Evolutionary conservation across 805 yeast species (phyloP).

Genomic region (Myxozyma mucilagina): DNA sequence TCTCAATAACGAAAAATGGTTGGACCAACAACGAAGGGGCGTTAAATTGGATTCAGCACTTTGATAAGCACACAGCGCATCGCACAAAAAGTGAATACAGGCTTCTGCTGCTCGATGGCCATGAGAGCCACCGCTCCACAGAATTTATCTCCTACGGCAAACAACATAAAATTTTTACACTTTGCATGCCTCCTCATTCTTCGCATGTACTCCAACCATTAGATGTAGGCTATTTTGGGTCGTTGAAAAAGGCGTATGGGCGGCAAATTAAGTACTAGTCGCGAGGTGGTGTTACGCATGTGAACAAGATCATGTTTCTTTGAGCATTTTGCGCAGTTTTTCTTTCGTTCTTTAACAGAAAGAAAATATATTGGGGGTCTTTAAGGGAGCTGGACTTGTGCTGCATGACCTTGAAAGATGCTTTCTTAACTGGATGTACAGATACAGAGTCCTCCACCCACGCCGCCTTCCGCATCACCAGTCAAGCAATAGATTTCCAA

Average conservation of each 20-base stretch:
- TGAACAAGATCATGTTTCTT: background rate
- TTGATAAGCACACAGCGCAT: conserved; percentile 8
- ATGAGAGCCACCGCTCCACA: conserved; percentile 12
- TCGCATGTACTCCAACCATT: conserved; percentile 13
- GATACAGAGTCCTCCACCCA: background rate
- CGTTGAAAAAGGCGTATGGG: conserved; percentile 12
- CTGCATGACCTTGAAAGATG: background rate
- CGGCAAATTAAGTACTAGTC: conserved; percentile 4
- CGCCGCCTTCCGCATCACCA: background rate
- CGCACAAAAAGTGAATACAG: conserved; percentile 11
- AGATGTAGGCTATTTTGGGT: conserved; percentile 12
- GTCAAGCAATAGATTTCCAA: background rate
- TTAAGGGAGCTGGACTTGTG: background rate
- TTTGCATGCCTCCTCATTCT: conserved; percentile 22
- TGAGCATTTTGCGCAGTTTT: background rate
- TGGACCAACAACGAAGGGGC: conserved; percentile 6
- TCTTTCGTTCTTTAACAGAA: background rate
- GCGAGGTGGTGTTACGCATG: background rate
- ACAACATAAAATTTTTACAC: conserved; percentile 7
- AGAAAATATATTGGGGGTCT: background rate
- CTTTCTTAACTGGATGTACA: background rate
- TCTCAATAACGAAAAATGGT: too few species aligned
- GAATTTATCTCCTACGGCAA: conserved; percentile 1
- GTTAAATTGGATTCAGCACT: conserved; percentile 2
- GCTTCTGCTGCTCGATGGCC: conserved; percentile 13